phyloP scores from a whole-genome alignment of 1,139 yeast species.

The Yamadazyma dushanensis region DNA sequence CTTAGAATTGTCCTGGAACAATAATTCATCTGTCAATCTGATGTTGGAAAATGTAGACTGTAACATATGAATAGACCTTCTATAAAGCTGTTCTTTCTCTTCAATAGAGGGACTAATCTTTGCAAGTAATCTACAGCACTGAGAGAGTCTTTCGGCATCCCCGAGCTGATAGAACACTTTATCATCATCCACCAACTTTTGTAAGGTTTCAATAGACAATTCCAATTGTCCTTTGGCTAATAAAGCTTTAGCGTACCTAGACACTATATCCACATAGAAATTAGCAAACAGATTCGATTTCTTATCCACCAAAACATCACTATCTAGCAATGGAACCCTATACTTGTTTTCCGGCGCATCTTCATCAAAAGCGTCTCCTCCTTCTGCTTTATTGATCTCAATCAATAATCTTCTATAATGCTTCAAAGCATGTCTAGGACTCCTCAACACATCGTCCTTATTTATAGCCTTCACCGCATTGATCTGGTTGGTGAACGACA shows the following conservation, averaged over 20 bases:
- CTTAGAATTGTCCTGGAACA: slow-evolving; percentile 28
- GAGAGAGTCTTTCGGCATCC: slow-evolving; percentile 46
- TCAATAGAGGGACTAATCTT: slow-evolving; percentile 25
- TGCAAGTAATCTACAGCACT: slow-evolving; percentile 40
- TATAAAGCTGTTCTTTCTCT: slow-evolving; percentile 35
- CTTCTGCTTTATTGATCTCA: slow-evolving; percentile 34
- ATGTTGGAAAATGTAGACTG: slow-evolving; percentile 28
- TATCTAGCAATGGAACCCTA: slow-evolving; percentile 35
- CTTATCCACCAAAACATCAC: slow-evolving; percentile 29
- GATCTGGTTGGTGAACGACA: slow-evolving; percentile 33
- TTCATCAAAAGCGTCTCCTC: slow-evolving; percentile 28
- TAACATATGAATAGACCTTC: slow-evolving; percentile 45
- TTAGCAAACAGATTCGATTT: slow-evolving; percentile 39
- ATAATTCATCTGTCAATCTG: slow-evolving; percentile 24
- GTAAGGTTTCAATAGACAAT: slow-evolving; percentile 30
- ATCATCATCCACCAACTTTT: slow-evolving; percentile 36
- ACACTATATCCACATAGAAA: slow-evolving; percentile 46
- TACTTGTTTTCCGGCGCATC: slow-evolving; percentile 23
- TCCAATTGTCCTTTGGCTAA: slow-evolving; percentile 43
- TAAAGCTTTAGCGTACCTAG: slow-evolving; percentile 43
- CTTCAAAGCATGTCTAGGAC: slow-evolving; percentile 46
- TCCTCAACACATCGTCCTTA: slow-evolving; percentile 45
- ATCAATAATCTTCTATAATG: slow-evolving; percentile 43
- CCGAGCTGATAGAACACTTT: slow-evolving; percentile 41
- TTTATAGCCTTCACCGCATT: slow-evolving; percentile 46